Percentiles rank a stretch among this genome's conserved stretches.
Conservation (phyloP, 2,329 filamentous ascomycete species). For the Aspergillus carbonarius region DNA sequence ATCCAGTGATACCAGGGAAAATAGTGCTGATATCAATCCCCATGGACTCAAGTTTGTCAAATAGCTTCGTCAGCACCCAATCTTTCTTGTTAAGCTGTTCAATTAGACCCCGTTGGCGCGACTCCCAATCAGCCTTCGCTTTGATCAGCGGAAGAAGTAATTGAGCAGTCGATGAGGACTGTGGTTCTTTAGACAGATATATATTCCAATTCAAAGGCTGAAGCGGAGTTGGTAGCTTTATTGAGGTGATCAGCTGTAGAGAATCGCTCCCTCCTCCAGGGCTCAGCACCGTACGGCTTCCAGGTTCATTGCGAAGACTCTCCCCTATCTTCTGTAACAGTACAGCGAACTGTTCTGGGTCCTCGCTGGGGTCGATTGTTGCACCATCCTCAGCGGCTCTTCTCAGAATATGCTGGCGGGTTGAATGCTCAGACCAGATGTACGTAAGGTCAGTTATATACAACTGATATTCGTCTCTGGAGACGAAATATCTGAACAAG, state of each 20-base stretch:
- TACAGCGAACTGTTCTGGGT: conserved; percentile 54
- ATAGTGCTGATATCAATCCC: conserved; percentile 57
- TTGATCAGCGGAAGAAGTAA: conserved; percentile 56
- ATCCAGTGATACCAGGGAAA: conserved; percentile 55
- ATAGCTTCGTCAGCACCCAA: conserved; percentile 56
- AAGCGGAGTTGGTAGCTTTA: conserved; percentile 55
- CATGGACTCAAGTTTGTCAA: conserved; percentile 58
- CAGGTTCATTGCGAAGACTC: conserved; percentile 42
- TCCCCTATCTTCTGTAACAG: conserved; percentile 56
- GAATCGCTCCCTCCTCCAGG: conserved; percentile 29
- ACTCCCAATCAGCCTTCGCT: conserved; percentile 48
- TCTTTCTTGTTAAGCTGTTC: conserved; percentile 58
- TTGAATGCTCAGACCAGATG: conserved; percentile 57
- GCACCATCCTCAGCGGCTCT: conserved; percentile 51
- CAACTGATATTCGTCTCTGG: conserved; percentile 49
- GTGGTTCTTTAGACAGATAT: conserved; percentile 42
- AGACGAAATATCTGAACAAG: conserved; percentile 38
- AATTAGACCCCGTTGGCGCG: conserved; percentile 51
- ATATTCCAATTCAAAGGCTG: conserved; percentile 55
- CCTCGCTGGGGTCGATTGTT: conserved; percentile 61
- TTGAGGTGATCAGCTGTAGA: conserved; percentile 48
- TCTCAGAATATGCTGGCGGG: conserved; percentile 46
- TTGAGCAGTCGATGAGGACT: conserved; percentile 46
- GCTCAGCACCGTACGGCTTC: conserved; percentile 34
- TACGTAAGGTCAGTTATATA: conserved; percentile 59